Evolutionary conservation across 768 basidiomycete genomes (phyloP), one percentile per base, ranked within the genome.

Genomic region (Macrolepiota albuminosa): DNA sequence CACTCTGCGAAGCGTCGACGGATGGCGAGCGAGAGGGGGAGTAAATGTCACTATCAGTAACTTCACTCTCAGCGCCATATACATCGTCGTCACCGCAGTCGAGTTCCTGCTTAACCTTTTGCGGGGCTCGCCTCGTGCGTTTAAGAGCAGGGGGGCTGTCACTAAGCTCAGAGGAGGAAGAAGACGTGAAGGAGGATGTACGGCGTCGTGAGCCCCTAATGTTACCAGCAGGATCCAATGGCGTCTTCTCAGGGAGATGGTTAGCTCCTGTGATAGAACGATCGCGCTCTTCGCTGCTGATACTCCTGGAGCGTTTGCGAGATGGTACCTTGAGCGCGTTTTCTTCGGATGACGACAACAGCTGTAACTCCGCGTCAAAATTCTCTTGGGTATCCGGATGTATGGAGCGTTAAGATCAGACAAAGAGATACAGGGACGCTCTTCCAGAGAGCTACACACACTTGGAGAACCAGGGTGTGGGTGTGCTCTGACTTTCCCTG

Each of bases 1-100:
- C 63, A 47, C 66, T 67, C 36, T 36, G 33, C 33, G 67, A 63
- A 14, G 21, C 36, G 46, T 61, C 61, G 18, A 63, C 57, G 5
- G 67, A 68, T 16, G 64, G 55, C 8, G 67, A 67, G 9, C 66
- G 58, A 13, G 67, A 68, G n/a, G 67, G 67, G 11, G 60, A 36
- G 47, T 68, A 68, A 9, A 57, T 58, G 51, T 68, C 65, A 21
- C 56, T 64, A 26, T 66, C 67, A 3, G 45, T 58, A 31, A 55
- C 57, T 13, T 66, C 63, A 37, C 63, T 65, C 34, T 63, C 57
- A 39, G 53, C 66, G 6, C 56, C 57, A 18, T 66, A 60, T 21
- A 34, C 53, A 9, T 60, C 63, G 3, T 58, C 58, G 21, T 33
- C 59, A 2, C 37, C 57, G 6, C 43, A 13, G 1, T 24, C 29